A percentile compares a stretch with the other conserved stretches of the same genome.
phyloP scores from a whole-genome alignment of 495 filamentous ascomycete species.

The Podospora fimiseda region DNA sequence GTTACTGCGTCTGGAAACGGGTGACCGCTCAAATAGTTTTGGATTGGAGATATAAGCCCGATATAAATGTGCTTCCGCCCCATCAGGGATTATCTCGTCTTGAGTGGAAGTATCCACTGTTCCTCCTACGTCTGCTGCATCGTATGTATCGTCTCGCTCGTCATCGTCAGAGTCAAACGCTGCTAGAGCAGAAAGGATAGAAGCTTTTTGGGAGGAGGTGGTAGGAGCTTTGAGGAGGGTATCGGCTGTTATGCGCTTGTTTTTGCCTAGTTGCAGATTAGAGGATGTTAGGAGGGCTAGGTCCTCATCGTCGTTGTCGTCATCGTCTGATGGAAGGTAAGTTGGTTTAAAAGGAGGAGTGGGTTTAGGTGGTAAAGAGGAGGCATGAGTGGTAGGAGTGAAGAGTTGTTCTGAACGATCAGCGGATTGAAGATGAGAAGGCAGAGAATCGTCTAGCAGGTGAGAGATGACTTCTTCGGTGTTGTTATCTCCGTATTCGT shows the following conservation, averaged over 20 bases:
- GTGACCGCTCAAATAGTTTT: slow-evolving; percentile 61
- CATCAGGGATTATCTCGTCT: slow-evolving; percentile 36
- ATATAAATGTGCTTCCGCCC: slow-evolving; percentile 56
- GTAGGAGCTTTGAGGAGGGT: slow-evolving; percentile 41
- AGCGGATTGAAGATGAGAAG: slow-evolving; percentile 49
- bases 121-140: slow-evolving; percentile 82
- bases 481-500: slow-evolving; percentile 69
- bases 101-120: slow-evolving; percentile 57
- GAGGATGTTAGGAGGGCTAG: slow-evolving; percentile 65
- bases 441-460: slow-evolving; percentile 76
- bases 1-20: slow-evolving; percentile 56
- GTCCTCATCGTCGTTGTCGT: slow-evolving; percentile 74
- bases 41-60: slow-evolving; percentile 56
- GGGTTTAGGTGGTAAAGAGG: slow-evolving; percentile 31
- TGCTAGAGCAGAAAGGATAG: slow-evolving; percentile 84
- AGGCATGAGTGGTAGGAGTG: slow-evolving; percentile 16
- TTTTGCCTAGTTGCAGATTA: slow-evolving; percentile 70
- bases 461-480: slow-evolving; percentile 75
- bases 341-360: slow-evolving; percentile 36
- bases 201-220: slow-evolving; percentile 65
- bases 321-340: slow-evolving; percentile 39
- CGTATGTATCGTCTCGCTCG: slow-evolving; percentile 96
- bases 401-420: slow-evolving; percentile 52
- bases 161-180: slow-evolving; percentile 93
- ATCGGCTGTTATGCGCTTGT: slow-evolving; percentile 56